phyloP scores from a whole-genome alignment of 2,329 filamentous ascomycete genomes.

The Tothia fuscella region DNA sequence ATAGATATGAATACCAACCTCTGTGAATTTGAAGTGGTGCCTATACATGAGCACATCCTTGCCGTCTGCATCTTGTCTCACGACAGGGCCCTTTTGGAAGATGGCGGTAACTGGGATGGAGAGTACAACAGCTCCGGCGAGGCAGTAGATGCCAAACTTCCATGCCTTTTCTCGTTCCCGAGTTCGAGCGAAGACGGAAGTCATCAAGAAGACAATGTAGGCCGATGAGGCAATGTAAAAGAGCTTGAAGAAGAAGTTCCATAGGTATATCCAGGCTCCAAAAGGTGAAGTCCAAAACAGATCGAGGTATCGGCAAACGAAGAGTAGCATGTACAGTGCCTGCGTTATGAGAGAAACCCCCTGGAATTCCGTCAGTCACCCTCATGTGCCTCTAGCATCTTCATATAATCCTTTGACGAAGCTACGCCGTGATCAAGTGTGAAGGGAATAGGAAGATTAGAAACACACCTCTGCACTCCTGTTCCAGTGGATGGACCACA shows the following conservation, averaged over 20 bases:
- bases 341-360: slow-evolving; percentile 88
- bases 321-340: slow-evolving; percentile 74
- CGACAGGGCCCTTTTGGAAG: slow-evolving; percentile 35
- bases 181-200: slow-evolving; percentile 74
- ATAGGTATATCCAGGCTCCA: slow-evolving; percentile 30
- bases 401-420: slow-evolving; percentile 5
- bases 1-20: slow-evolving; percentile 9
- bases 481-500: slow-evolving; percentile 82
- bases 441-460: neutral
- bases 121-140: slow-evolving; percentile 52
- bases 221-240: slow-evolving; percentile 77
- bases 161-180: slow-evolving; percentile 85
- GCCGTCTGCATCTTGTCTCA: neutral
- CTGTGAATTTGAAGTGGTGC: slow-evolving; percentile 12
- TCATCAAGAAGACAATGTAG: slow-evolving; percentile 83
- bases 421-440: neutral
- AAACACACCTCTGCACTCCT: slow-evolving; percentile 60
- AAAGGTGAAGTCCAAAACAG: slow-evolving; percentile 46
- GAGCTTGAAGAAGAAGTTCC: slow-evolving; percentile 77
- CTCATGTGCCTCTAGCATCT: neutral
- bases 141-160: slow-evolving; percentile 66
- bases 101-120: slow-evolving; percentile 57
- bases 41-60: neutral
- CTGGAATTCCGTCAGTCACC: neutral
- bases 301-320: slow-evolving; percentile 77